Percentiles rank a stretch among this genome's conserved stretches.
Conservation (phyloP, 495 filamentous ascomycete species). For the Saxophila tyrrhenica region DNA sequence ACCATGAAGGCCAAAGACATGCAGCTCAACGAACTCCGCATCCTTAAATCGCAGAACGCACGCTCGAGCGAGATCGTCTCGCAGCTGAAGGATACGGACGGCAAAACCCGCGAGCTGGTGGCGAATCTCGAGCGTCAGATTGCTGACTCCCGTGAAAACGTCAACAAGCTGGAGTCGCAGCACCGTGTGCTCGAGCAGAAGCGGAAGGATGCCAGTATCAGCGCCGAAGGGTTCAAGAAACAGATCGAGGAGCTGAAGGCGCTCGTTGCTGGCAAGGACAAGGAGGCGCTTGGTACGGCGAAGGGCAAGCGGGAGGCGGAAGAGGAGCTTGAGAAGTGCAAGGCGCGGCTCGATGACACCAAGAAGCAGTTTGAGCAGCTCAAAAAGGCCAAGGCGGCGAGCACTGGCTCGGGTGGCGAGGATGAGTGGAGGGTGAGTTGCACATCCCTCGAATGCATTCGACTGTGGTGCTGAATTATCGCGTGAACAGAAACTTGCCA, state of each 20-base stretch:
- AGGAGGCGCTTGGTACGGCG: constrained; percentile 38
- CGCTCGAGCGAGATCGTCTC: constrained; percentile 90
- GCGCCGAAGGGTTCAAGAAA: constrained; percentile 57
- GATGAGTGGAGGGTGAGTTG: constrained; percentile 19
- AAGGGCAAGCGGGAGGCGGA: constrained; percentile 59
- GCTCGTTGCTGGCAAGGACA: constrained; percentile 62
- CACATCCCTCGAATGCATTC: neutral
- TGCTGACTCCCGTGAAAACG: constrained; percentile 63
- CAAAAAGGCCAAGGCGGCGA: constrained; percentile 49
- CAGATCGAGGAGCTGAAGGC: constrained; percentile 68
- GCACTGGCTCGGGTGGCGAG: neutral
- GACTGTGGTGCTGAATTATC: neutral
- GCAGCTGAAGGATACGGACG: constrained; percentile 81
- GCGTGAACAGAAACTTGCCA: constrained; percentile 55
- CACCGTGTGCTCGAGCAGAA: constrained; percentile 61
- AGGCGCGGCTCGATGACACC: constrained; percentile 59
- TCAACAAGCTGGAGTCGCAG: constrained; percentile 53
- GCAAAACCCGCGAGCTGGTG: constrained; percentile 45
- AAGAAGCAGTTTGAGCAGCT: constrained; percentile 67
- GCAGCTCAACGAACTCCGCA: constrained; percentile 61
- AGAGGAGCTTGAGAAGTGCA: constrained; percentile 59
- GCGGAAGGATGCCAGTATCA: constrained; percentile 52
- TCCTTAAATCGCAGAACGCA: constrained; percentile 65
- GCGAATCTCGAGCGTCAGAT: constrained; percentile 82
- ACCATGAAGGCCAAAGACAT: constrained; percentile 89